A percentile compares a stretch with the other conserved stretches of the same genome.
Conservation (phyloP, 352 stramenopile genomes). For the Blastocystis sp. region DNA sequence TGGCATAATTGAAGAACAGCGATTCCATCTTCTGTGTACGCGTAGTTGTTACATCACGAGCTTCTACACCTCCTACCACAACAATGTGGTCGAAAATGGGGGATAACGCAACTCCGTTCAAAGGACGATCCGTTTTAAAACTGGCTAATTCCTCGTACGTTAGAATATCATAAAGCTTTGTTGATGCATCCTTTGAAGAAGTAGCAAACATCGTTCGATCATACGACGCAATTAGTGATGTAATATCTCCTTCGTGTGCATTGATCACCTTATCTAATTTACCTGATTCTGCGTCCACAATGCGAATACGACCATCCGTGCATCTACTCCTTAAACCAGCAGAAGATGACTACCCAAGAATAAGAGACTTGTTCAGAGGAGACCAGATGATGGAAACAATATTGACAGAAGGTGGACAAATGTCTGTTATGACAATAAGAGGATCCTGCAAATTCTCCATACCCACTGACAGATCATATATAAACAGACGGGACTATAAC, state of each 20-base stretch:
- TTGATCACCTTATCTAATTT: slow-evolving; percentile 3
- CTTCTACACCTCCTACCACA: slow-evolving; percentile 94
- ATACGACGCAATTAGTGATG: slow-evolving; percentile 89
- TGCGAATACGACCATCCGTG: neutral
- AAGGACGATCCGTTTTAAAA: slow-evolving; percentile 94
- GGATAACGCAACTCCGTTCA: slow-evolving; percentile 96
- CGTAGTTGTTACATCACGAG: slow-evolving; percentile 94
- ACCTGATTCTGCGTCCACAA: slow-evolving; percentile 2
- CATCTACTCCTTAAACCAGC: neutral
- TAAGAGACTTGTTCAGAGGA: slow-evolving; percentile 24
- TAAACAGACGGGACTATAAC: neutral
- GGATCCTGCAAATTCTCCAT: slow-evolving; percentile 11
- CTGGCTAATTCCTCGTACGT: slow-evolving; percentile 92
- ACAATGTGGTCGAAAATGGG: slow-evolving; percentile 91
- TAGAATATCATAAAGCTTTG: slow-evolving; percentile 91
- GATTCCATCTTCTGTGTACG: slow-evolving; percentile 74
- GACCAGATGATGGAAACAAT: slow-evolving; percentile 32
- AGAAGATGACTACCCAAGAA: neutral
- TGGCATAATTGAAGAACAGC: slow-evolving; percentile 96
- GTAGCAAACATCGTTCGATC: slow-evolving; percentile 94
- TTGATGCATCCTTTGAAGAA: slow-evolving; percentile 91
- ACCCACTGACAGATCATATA: slow-evolving; percentile 56
- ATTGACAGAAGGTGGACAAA: neutral
- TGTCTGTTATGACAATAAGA: neutral
- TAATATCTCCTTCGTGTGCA: slow-evolving; percentile 84